Evolutionary conservation across 192 early-diverging fungal species (phyloP), one percentile per base, ranked within the genome.

Genomic region (Gonapodya sp.): DNA sequence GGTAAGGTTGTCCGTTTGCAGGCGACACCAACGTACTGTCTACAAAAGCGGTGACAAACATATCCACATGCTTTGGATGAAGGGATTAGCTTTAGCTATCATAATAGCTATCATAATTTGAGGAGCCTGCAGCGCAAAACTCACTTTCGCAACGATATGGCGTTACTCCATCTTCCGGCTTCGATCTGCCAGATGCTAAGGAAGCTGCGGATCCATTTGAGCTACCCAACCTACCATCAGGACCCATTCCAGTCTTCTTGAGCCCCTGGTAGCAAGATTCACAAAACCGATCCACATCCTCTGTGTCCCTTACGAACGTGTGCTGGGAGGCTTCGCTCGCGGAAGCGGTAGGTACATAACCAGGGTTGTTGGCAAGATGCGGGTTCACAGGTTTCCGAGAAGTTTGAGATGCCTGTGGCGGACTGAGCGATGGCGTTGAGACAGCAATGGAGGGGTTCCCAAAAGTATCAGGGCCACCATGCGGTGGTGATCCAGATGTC

Each of bases 81-180:
- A 34, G 78, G n/a, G 35, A 82, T n/a, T 64, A 16, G 8, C 46
- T 64, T 16, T 64, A 64, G 46, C 8, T 64, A 24, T 64, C 46
- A 16, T 24, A 8, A 83, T 1, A 32, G 2, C 83, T 31, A 83
- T 37, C 80, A 78, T 32, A 1, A 73, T 1, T 73, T 85, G 36
- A 16, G 0, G 1, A 82, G 79, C 82, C 82, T 36, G 36, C 30
- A 82, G 31, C 0, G 8, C 36, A 1, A 0, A 18, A 31, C 79
- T 34, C 81, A 87, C 86, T 81, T 85, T 89, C 88, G 73, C 88
- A 89, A 8, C 86, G 80, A 81, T 89, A 90, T 18, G 85, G 35
- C 8, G 82, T 35, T 31, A 37, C 82, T 79, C 73, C 80, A 79
- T 33, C 81, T 84, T 86, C 83, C 35, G 32, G 31, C 2, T 82